A percentile compares a stretch with the other conserved stretches of the same genome.
These are phyloP conservation scores for Ophiostoma ips DNA, from an alignment of 2,329 filamentous ascomycete species.

Conservation along the genomic window DNA sequence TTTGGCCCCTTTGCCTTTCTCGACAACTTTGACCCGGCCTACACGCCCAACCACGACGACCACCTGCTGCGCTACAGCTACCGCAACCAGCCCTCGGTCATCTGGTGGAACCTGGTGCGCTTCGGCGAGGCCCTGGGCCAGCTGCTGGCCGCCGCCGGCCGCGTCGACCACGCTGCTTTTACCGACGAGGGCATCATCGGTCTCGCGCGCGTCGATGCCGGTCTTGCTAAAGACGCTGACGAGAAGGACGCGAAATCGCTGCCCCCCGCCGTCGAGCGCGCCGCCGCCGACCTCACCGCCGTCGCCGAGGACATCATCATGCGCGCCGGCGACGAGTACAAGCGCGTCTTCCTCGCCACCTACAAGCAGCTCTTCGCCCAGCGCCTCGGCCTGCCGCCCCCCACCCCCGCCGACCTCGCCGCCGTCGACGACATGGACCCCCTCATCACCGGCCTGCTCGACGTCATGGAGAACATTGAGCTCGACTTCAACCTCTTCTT, in stretches of 20 bases:
- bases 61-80: slow-evolving; percentile 77
- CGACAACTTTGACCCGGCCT: slow-evolving; percentile 87
- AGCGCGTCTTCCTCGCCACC: slow-evolving; percentile 71
- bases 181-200: slow-evolving; percentile 12
- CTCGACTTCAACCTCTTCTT: slow-evolving; percentile 95
- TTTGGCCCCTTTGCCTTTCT: slow-evolving; percentile 97
- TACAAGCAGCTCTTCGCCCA: slow-evolving; percentile 76
- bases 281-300: slow-evolving; percentile 54
- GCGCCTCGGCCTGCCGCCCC: slow-evolving; percentile 51
- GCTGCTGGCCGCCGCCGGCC: slow-evolving; percentile 61
- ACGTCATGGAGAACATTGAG: slow-evolving; percentile 66
- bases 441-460: slow-evolving; percentile 69
- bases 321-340: slow-evolving; percentile 74
- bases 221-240: no score
- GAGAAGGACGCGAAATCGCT: background rate
- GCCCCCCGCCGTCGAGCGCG: slow-evolving; percentile 44
- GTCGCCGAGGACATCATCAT: slow-evolving; percentile 76
- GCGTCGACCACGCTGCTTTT: slow-evolving; percentile 60
- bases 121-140: slow-evolving; percentile 83
- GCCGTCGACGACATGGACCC: slow-evolving; percentile 63
- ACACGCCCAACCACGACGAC: slow-evolving; percentile 96
- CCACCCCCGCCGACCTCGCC: slow-evolving; percentile 24
- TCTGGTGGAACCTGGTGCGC: slow-evolving; percentile 97
- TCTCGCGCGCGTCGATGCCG: background rate
- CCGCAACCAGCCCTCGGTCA: slow-evolving; percentile 84